phyloP scores from a whole-genome alignment of 805 yeast genomes.

The Ogataea haglerorum region DNA sequence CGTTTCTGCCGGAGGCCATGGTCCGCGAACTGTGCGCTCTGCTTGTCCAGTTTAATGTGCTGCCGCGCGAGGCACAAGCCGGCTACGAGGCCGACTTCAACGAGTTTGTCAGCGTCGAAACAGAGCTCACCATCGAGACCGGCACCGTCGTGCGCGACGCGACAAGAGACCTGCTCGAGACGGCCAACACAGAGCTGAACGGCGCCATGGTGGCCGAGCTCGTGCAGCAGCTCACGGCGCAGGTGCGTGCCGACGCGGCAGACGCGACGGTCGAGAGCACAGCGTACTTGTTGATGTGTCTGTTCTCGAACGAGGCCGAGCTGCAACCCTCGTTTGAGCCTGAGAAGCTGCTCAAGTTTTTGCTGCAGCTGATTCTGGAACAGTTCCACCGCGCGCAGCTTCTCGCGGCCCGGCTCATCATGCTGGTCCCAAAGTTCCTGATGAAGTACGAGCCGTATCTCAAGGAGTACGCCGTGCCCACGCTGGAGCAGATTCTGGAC shows the following conservation, averaged over 20 bases:
- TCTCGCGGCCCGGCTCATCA: constrained; percentile 45
- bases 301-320: constrained; percentile 40
- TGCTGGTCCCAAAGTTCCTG: constrained; percentile 54
- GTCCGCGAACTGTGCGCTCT: constrained; percentile 24
- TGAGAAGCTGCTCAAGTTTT: constrained; percentile 23
- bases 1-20: constrained; percentile 13
- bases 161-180: constrained; percentile 52
- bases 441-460: constrained; percentile 43
- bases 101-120: constrained; percentile 65
- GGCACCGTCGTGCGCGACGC: constrained; percentile 53
- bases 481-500: constrained; percentile 23
- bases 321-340: constrained; percentile 21
- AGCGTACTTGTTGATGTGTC: constrained; percentile 38
- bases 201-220: constrained; percentile 21
- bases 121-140: constrained; percentile 58
- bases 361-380: constrained; percentile 16
- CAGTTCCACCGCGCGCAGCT: constrained; percentile 29
- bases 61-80: constrained; percentile 42
- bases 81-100: constrained; percentile 64
- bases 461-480: constrained; percentile 24
- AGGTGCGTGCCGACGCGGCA: constrained; percentile 5
- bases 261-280: constrained; percentile 37
- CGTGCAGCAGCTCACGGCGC: constrained; percentile 14
- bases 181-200: constrained; percentile 43
- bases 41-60: constrained; percentile 37